Evolutionary conservation across 73 alveolate species (phyloP), one percentile per base, ranked within the genome.

Genomic region (Effrenium voratum): DNA sequence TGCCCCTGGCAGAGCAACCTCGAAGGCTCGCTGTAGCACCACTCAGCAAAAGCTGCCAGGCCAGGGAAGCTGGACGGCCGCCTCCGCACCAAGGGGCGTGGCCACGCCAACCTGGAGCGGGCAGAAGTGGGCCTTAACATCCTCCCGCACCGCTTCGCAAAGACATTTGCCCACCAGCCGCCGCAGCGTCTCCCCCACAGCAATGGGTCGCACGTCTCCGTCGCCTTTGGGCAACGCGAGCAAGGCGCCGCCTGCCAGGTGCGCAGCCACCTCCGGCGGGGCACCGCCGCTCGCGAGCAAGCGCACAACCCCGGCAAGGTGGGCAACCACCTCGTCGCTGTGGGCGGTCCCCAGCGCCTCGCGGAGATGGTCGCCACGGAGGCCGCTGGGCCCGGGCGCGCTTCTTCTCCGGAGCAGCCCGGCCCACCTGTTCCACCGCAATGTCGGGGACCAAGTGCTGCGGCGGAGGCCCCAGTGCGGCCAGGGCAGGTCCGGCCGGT

Each of bases 31-130:
- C 63, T 72, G 45, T 87, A 87, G 15, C 72, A 41, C 84, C 81
- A 59, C 46, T 87, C 95, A 63, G 83, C 95, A 26, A 32, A 87
- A 0, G 95, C 84, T 49, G 95, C 49, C 34, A 59, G 46, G 45
- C 95, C 95, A 63, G 84, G 94, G 38, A 87, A 32, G 38, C 55
- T 87, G 95, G 45, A 87, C 83, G 32, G 68, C 95, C n/a, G 84
- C 84, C 22, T 86, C 95, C 2, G 70, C 45, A 5, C 84, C 84
- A 12, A 52, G 63, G 55, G 84, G 28, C n/a, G 22, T 84, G 4
- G 70, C 47, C 26, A 86, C 95, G 13, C 95, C 82, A 22, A 86
- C 72, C 83, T 86, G 95, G 84, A 86, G 57, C 22, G 95, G 95
- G 34, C 68, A 66, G 10, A 86, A 84, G 63, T 44, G 60, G 13